Evolutionary conservation across 2,329 filamentous ascomycete genomes (phyloP).

Genomic region (Pyrenochaeta sp.): DNA sequence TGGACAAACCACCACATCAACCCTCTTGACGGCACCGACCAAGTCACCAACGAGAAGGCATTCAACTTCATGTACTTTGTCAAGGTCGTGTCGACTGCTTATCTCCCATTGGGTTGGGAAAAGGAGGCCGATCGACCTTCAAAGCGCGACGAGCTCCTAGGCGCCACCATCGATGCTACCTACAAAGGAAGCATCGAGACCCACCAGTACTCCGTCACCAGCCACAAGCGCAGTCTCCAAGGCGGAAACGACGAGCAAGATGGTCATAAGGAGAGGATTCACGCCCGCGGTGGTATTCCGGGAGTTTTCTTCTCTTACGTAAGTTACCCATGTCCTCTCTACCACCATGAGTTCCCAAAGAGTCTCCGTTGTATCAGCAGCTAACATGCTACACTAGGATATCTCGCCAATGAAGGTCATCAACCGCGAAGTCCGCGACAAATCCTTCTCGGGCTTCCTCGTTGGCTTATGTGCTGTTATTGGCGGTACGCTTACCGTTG

Average conservation of each 20-base stretch:
- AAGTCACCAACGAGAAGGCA: conserved; percentile 79
- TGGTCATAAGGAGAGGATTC: conserved; percentile 89
- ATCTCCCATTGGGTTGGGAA: conserved; percentile 90
- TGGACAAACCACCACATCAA: conserved; percentile 94
- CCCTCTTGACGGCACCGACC: conserved; percentile 81
- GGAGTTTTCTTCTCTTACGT: conserved; percentile 99
- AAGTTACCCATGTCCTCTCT: conserved; percentile 58
- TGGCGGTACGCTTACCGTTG: conserved; percentile 93
- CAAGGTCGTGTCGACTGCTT: conserved; percentile 96
- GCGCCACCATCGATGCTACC: conserved; percentile 49
- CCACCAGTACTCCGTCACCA: conserved; percentile 97
- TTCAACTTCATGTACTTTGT: conserved; percentile 99
- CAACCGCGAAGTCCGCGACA: conserved; percentile 88
- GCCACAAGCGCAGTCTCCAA: conserved; percentile 85
- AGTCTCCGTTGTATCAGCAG: too few relatives aligned
- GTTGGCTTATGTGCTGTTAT: conserved; percentile 94
- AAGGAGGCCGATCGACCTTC: conserved; percentile 52
- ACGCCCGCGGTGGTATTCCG: conserved; percentile 90
- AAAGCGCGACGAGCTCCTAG: conserved; percentile 61
- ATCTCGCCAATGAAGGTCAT: conserved; percentile 99
- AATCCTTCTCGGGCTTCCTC: conserved; percentile 90
- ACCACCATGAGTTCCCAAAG: too few relatives aligned
- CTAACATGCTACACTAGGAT: conserved; percentile 68
- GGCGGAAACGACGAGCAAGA: conserved; percentile 86
- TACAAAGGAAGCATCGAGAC: conserved; percentile 92